Percentiles rank a stretch among this genome's conserved stretches.
phyloP scores from a whole-genome alignment of 305 asterid species.

The Solanum hybrid region DNA sequence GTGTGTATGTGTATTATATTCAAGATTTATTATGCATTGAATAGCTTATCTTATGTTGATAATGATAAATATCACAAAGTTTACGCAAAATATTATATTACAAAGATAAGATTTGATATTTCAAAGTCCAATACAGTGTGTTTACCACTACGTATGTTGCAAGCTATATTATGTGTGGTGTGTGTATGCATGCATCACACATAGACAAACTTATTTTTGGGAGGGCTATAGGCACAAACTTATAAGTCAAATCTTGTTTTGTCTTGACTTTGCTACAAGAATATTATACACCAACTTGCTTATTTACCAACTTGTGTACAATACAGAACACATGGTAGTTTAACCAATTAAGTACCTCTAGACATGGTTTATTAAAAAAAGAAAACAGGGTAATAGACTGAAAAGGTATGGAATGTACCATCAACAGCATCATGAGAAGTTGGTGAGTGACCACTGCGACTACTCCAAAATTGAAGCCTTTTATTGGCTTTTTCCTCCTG shows the following conservation, averaged over 20 bases:
- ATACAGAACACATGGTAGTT: background rate
- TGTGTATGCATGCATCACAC: background rate
- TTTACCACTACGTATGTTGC: background rate
- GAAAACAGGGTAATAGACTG: background rate
- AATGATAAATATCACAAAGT: background rate
- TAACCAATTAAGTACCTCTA: background rate
- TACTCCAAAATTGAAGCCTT: slow-evolving; percentile 78
- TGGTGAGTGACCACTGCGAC: slow-evolving; percentile 77
- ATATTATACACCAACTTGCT: background rate
- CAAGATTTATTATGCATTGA: background rate
- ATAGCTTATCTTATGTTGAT: background rate
- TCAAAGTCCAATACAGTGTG: background rate
- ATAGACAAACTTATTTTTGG: background rate
- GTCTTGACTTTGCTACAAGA: background rate
- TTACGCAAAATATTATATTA: background rate
- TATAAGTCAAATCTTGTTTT: background rate
- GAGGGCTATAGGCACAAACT: background rate
- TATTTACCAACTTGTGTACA: background rate
- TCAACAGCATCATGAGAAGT: slow-evolving; percentile 86
- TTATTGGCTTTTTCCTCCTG: slow-evolving; percentile 67
- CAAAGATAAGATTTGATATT: background rate
- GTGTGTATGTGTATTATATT: background rate
- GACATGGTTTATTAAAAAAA: background rate
- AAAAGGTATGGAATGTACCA: slow-evolving; percentile 29
- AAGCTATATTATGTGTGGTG: background rate